Conservation (phyloP, 2,329 filamentous ascomycete genomes). For the Fusarium annulatum region DNA sequence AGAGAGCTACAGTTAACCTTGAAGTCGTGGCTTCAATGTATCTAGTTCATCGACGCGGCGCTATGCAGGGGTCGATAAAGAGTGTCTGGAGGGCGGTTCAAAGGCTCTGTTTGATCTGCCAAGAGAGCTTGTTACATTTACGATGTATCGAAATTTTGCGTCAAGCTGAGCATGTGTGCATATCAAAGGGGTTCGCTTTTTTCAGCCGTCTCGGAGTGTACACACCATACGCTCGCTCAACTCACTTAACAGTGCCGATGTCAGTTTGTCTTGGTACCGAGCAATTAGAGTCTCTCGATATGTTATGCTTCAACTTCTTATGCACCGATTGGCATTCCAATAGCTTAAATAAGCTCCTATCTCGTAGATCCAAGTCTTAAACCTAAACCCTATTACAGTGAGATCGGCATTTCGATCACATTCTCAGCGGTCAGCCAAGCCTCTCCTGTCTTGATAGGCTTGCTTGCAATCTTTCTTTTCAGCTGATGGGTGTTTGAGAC, state of each 20-base stretch:
- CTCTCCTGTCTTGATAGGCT: not conserved
- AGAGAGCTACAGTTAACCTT: no score
- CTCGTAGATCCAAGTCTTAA: not conserved
- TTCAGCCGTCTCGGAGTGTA: not conserved
- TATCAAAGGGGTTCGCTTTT: not conserved
- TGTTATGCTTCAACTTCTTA: not conserved
- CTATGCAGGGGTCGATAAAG: not conserved
- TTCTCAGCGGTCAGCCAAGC: not conserved
- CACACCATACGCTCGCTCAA: not conserved
- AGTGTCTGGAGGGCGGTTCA: accelerated
- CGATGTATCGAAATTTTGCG: not conserved
- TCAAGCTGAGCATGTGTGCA: not conserved
- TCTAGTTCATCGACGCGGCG: not conserved
- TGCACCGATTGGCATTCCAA: not conserved
- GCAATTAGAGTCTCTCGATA: not conserved
- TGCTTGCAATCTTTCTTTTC: not conserved
- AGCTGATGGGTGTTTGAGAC: not conserved
- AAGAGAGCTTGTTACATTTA: not conserved
- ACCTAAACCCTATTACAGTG: not conserved
- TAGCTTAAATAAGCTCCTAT: not conserved
- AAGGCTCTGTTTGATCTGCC: not conserved
- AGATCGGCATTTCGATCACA: not conserved
- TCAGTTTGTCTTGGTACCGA: not conserved
- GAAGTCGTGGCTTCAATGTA: not conserved
- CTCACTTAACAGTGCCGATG: not conserved